Conservation (phyloP, 73 alveolate genomes). For the Tetrahymena thermophila region DNA sequence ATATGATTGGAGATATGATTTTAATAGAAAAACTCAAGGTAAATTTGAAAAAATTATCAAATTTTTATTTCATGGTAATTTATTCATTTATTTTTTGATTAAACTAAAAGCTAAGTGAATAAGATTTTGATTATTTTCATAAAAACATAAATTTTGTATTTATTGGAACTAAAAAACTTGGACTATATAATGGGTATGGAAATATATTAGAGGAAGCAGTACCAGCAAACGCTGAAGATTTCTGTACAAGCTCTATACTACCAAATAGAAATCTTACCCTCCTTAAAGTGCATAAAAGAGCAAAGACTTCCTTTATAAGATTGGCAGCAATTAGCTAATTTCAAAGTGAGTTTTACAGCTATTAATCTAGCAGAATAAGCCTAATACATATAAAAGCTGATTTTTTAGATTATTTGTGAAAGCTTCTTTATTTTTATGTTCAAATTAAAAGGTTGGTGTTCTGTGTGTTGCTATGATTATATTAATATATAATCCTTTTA, state of each 20-base stretch:
- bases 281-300: conserved; percentile 15
- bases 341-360: conserved; percentile 7
- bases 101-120: not conserved
- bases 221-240: conserved; percentile 22
- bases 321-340: conserved; percentile 15
- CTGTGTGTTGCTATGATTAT: not conserved
- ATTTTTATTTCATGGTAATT: too few relatives aligned
- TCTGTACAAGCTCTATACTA: conserved; percentile 5
- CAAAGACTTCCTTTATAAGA: not conserved
- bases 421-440: not conserved
- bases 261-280: conserved; percentile 15
- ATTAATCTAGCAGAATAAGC: conserved; percentile 12
- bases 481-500: not conserved
- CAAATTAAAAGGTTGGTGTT: not conserved
- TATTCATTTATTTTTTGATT: too few relatives aligned
- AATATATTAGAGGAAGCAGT: conserved; percentile 3
- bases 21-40: conserved; percentile 16
- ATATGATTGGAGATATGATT: conserved; percentile 4
- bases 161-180: conserved; percentile 22
- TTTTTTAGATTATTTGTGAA: not conserved
- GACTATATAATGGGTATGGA: conserved; percentile 20
- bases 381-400: not conserved
- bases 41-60: not conserved
- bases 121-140: conserved; percentile 16
- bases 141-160: conserved; percentile 14